Evolutionary conservation across 345 rosid genomes (phyloP), one percentile per base, ranked within the genome.

Genomic region (Eucalyptus cloeziana): DNA sequence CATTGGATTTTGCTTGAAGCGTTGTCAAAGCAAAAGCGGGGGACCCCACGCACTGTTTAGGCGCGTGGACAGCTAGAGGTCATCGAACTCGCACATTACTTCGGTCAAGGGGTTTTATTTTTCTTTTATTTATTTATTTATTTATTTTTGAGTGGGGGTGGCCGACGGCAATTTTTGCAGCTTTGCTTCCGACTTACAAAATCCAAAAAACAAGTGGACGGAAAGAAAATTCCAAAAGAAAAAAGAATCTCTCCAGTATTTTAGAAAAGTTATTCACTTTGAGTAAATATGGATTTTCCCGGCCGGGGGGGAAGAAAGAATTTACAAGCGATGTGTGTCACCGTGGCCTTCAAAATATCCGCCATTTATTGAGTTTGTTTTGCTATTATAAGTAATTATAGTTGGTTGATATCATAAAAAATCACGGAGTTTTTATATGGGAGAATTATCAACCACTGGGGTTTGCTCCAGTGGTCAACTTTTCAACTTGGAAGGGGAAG

Each of bases 121-220:
- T 21, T 6, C 8, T 0, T 37, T 31, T 31, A n/a, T 19, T 10
- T 19, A 0, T 10, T 31, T 14, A n/a, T n/a, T 30, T 31, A 5
- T 31, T 8, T 19, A n/a, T 33, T 31, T 4, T 62, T 49, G 10
- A 7, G 45, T 14, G 80, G 24, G 14, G 24, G 81, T 8, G 24
- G 62, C 2, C 11, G 83, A 19, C 83, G 83, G 83, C 47, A 76
- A 76, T 40, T 76, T 76, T 37, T 40, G 85, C 8, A 76, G 83
- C 83, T 76, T 76, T 76, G 47, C 47, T 76, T 76, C 19, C 11
- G 30, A 43, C 85, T 40, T 12, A 11, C 24, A 40, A 76, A 40
- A 40, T 76, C 85, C 85, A 10, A 76, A 76, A 21, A 40, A 10
- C 85, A 40, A 21, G 85, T 40, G 85, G 85, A 22, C 83, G 83